Evolutionary conservation across 106 monocot species (phyloP).

Genomic region (Gastrodia elata): DNA sequence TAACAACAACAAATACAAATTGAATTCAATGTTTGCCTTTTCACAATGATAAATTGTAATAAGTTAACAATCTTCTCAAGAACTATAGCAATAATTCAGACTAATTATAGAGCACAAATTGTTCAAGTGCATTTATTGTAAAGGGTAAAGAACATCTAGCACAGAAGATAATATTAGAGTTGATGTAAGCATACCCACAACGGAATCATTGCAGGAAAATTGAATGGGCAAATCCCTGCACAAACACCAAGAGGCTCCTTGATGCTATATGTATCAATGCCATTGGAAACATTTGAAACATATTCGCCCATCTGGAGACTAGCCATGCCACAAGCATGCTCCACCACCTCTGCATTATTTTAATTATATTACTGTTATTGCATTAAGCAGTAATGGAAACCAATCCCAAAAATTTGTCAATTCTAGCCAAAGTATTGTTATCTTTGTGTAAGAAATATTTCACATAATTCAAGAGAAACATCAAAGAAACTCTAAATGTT

Average conservation of each 20-base stretch:
- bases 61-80: neutral
- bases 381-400: neutral
- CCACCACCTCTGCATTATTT: constrained; percentile 81
- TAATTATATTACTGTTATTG: neutral
- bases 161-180: neutral
- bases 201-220: constrained; percentile 99
- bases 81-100: neutral
- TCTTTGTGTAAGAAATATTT: neutral
- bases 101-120: neutral
- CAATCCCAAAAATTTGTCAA: neutral
- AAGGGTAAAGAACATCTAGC: neutral
- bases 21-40: constrained; percentile 2
- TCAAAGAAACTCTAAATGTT: neutral
- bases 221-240: constrained; percentile 98
- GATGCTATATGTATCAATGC: constrained; percentile 87
- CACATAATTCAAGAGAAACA: neutral
- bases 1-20: neutral
- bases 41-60: neutral
- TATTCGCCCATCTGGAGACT: constrained; percentile 96
- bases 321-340: constrained; percentile 99
- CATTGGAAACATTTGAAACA: constrained; percentile 71
- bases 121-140: neutral
- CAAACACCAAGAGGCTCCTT: constrained; percentile 97
- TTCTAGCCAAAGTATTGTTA: neutral
- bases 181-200: constrained; percentile 67